Base-by-base conservation (phyloP, 2,329 filamentous ascomycete species). In the Aspergillus sp. region DNA sequence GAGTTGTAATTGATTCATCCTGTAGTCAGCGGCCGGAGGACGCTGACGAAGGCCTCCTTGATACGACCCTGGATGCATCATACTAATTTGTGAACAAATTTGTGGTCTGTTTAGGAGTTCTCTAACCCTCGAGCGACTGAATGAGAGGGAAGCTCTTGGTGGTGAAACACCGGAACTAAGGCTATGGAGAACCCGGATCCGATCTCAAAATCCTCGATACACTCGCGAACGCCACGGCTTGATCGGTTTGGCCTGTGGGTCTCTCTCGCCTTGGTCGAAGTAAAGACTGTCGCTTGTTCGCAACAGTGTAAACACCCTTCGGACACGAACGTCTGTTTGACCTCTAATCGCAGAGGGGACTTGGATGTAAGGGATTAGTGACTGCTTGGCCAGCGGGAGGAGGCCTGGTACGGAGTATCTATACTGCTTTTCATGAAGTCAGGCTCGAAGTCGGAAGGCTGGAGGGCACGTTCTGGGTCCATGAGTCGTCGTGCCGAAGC, bases 301-400 rank as follows among this genome's bases (percentile, higher is more conserved):
- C 13, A 28, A 7, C 9, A 41, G 34, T 15, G 11, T 13, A 13
- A 13, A 41, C 11, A 38, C 34, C 34, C 34, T 41, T 41, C 15
- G 9, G 28, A 46, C 13, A 54, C 13, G 31, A 28, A 23, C 46
- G 54, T 49, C 13, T 41, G 31, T 57, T 57, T 57, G 34, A 43
- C 30, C 54, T 50, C 28, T 23, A 7, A 17, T 11, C 25, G 46
- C 54, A 28, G 54, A 23, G 19, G n/a, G 45, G 17, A 30, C 9
- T 41, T 15, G 34, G 11, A 28, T 15, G 52, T n/a, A 54, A 54
- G 52, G 52, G 43, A 22, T 45, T 3, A 11, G 23, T 30, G 25
- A 9, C 30, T 23, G 38, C 34, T 30, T 19, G 6, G 7, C 23
- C 43, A 45, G 22, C 23, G 52, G 28, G 52, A 8, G 11, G 34